Evolutionary conservation across 1,139 yeast genomes (phyloP).

Genomic region (Debaryomyces fabryi): DNA sequence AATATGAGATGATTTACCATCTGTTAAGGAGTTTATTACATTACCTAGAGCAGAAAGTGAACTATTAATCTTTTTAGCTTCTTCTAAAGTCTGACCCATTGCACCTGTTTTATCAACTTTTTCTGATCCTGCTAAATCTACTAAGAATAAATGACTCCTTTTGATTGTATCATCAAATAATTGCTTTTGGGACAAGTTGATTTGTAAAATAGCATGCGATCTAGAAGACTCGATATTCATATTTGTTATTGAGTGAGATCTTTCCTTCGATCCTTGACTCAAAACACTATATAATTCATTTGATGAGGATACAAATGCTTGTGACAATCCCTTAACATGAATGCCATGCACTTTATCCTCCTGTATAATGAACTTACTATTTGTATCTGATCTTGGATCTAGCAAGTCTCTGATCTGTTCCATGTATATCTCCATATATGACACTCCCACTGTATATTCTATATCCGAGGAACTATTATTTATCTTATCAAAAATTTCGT

Average conservation of each 20-base stretch:
- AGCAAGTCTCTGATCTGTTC: conserved; percentile 72
- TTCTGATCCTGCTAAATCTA: conserved; percentile 90
- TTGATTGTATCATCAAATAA: conserved; percentile 59
- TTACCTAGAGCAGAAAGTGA: conserved; percentile 79
- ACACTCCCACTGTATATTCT: conserved; percentile 70
- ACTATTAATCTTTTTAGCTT: conserved; percentile 81
- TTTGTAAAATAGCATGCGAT: conserved; percentile 79
- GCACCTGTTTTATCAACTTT: conserved; percentile 85
- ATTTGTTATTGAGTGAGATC: conserved; percentile 65
- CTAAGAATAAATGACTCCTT: conserved; percentile 70
- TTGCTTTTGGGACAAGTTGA: conserved; percentile 63
- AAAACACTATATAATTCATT: conserved; percentile 62
- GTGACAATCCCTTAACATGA: conserved; percentile 68
- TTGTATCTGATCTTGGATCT: conserved; percentile 18
- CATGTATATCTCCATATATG: conserved; percentile 82
- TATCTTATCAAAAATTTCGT: conserved; percentile 63
- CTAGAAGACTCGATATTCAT: conserved; percentile 81
- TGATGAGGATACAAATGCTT: conserved; percentile 59
- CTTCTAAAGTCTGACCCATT: conserved; percentile 73
- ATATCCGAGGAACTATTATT: conserved; percentile 52
- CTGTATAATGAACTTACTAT: conserved; percentile 53
- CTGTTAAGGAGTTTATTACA: conserved; percentile 80
- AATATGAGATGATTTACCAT: conserved; percentile 62
- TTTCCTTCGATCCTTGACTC: conserved; percentile 54
- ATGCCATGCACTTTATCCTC: conserved; percentile 71